Base-by-base conservation (phyloP, 169 alveolate species). In the Plasmodium gaboni region DNA sequence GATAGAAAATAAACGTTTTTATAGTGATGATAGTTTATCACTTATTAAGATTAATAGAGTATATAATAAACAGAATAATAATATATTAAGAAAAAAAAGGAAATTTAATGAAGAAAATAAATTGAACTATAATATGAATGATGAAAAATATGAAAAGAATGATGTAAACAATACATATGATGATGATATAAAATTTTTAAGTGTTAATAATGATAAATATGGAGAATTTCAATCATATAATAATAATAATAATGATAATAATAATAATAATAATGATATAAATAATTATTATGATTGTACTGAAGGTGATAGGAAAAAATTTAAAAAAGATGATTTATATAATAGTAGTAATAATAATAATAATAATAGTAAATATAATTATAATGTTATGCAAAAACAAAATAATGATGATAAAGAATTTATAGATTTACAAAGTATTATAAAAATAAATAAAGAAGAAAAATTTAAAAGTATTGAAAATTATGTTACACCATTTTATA, bases 401-500 rank as follows among this genome's bases (percentile, higher is more conserved):
- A n/a, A 6, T 22, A 22, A 1, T 6, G 85, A 69, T 13, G 50
- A 48, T 2, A 55, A 55, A 8, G 48, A 38, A 19, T 65, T 71
- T 50, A 26, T 57, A 86, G 92, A 86, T 61, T 73, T 86, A 32
- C 86, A 86, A 61, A 86, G 73, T 32, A 32, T 86, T 48, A 86
- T 86, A 28, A 71, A 86, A 60, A 22, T 86, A 64, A 86, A 86
- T 46, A 86, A 71, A 50, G 48, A 44, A 38, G 60, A 69, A 48
- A 69, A 86, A 64, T 17, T 12, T 17, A 86, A 86, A 71, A 86
- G 68, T 53, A 61, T 86, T 26, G 92, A 86, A 64, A 86, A 86
- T 50, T 86, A 46, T 86, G 92, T 86, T 48, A 86, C 92, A 13
- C 92, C 92, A 13, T 71, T 86, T 70, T 67, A 86, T 61, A 86